Evolutionary conservation across 306 rosid genomes (phyloP).

Genomic region (Carpinus fangiana): DNA sequence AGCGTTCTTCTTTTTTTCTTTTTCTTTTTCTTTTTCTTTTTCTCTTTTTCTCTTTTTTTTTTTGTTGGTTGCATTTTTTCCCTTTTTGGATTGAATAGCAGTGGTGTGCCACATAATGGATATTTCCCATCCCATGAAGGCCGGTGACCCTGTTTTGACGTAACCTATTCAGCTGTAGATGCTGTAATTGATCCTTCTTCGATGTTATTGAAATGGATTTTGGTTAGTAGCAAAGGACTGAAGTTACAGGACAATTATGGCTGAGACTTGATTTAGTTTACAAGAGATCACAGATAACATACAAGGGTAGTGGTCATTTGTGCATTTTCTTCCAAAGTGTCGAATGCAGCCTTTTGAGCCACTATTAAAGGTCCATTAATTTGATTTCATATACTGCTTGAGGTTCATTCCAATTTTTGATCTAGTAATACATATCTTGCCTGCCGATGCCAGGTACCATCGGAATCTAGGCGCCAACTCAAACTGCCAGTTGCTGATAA

Average conservation of each 20-base stretch:
- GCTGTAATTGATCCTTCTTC: background rate
- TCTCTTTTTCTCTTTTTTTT: no score
- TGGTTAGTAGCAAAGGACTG: background rate
- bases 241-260: background rate
- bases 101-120: background rate
- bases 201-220: background rate
- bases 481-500: constrained; percentile 21
- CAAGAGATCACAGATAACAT: background rate
- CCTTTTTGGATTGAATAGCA: background rate
- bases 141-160: background rate
- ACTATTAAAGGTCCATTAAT: background rate
- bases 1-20: no score
- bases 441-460: constrained; percentile 51
- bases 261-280: background rate
- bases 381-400: background rate
- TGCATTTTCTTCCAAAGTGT: background rate
- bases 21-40: no score
- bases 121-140: background rate
- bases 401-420: background rate
- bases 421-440: constrained; percentile 1
- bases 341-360: background rate
- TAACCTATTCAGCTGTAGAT: background rate
- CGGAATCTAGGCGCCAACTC: constrained; percentile 3
- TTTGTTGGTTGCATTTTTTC: no score
- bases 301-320: background rate